phyloP scores from a whole-genome alignment of 164 flowering plant genomes.

The Magnolia kwangsiensis region DNA sequence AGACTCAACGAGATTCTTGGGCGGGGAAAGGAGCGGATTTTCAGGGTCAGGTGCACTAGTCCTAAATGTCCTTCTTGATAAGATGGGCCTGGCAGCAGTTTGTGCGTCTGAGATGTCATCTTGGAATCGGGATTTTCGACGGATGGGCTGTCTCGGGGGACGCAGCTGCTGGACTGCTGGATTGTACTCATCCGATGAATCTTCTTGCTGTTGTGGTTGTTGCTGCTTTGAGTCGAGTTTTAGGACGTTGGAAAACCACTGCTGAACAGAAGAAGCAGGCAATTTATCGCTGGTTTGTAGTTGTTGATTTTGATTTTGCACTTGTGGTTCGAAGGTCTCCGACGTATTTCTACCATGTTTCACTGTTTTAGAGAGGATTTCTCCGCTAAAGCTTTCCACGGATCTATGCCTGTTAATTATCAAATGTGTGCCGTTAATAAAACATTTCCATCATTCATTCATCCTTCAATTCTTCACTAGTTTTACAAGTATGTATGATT shows the following conservation, averaged over 20 bases:
- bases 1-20: conserved; percentile 38
- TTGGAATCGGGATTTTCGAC: conserved; percentile 55
- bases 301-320: too few relatives aligned
- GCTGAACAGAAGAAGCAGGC: conserved; percentile 42
- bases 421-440: too few relatives aligned
- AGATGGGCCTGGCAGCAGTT: conserved; percentile 16
- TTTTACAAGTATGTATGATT: too few relatives aligned
- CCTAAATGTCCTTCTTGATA: conserved; percentile 33
- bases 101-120: conserved; percentile 24
- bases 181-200: not conserved
- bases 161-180: not conserved
- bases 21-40: conserved; percentile 42
- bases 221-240: conserved; percentile 24
- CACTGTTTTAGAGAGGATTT: conserved; percentile 51
- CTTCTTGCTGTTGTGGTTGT: not conserved
- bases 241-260: conserved; percentile 59
- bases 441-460: too few relatives aligned
- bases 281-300: conserved; percentile 17
- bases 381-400: conserved; percentile 48
- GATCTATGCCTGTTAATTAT: conserved; percentile 40
- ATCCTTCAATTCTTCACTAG: too few relatives aligned
- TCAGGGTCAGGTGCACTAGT: conserved; percentile 14
- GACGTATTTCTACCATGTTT: conserved; percentile 45
- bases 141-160: conserved; percentile 36
- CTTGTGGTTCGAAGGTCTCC: conserved; percentile 11